Evolutionary conservation across 352 stramenopile genomes (phyloP).

Genomic region (Peronosclerospora sorghi): DNA sequence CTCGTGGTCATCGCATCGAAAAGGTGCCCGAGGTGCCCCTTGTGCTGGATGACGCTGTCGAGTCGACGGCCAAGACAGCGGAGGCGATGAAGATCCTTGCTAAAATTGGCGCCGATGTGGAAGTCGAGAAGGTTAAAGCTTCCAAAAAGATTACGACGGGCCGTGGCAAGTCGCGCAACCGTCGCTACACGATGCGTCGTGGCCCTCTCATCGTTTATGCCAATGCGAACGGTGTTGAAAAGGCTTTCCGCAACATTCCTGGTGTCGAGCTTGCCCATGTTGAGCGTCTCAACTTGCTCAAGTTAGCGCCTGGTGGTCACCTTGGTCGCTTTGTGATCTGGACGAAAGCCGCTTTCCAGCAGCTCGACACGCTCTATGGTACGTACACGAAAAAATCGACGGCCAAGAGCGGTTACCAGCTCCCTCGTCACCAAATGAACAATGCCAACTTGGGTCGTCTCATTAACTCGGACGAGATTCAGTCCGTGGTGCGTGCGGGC

Average conservation of each 20-base stretch:
- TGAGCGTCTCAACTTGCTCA: slow-evolving; percentile 95
- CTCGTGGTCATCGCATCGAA: slow-evolving; percentile 95
- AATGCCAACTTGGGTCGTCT: slow-evolving; percentile 98
- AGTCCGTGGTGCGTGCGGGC: slow-evolving; percentile 92
- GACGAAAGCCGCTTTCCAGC: slow-evolving; percentile 96
- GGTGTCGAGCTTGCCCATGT: slow-evolving; percentile 96
- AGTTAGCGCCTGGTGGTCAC: slow-evolving; percentile 96
- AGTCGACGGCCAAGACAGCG: slow-evolving; percentile 92
- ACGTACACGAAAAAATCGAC: slow-evolving; percentile 85
- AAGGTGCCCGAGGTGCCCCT: slow-evolving; percentile 96
- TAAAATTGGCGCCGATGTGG: slow-evolving; percentile 89
- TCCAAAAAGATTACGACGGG: slow-evolving; percentile 96
- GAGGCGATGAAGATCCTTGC: slow-evolving; percentile 92
- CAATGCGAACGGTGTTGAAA: slow-evolving; percentile 88
- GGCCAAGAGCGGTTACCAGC: slow-evolving; percentile 88
- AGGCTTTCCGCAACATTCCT: slow-evolving; percentile 96
- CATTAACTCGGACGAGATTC: slow-evolving; percentile 98
- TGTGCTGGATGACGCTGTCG: slow-evolving; percentile 90
- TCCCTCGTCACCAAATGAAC: slow-evolving; percentile 92
- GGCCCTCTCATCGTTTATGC: slow-evolving; percentile 96
- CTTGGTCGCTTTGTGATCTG: slow-evolving; percentile 98
- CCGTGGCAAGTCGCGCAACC: slow-evolving; percentile 98
- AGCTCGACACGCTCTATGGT: slow-evolving; percentile 95
- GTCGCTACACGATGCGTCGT: slow-evolving; percentile 91
- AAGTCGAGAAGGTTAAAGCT: slow-evolving; percentile 96